A percentile compares a stretch with the other conserved stretches of the same genome.
phyloP scores from a whole-genome alignment of 495 filamentous ascomycete genomes.

The Aspergillus baeticus region DNA sequence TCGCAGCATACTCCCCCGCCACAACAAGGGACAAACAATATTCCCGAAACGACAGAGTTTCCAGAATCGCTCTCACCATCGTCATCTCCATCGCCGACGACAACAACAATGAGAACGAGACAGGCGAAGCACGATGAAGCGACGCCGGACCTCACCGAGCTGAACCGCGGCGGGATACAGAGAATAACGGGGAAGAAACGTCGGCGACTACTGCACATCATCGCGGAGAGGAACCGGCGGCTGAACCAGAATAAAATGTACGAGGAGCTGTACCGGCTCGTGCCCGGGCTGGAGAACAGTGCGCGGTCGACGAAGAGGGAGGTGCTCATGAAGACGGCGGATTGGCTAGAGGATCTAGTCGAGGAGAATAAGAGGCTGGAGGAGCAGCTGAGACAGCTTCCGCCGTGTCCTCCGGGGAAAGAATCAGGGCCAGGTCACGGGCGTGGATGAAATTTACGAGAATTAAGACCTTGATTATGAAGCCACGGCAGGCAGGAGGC shows the following conservation, averaged over 20 bases:
- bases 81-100: no score
- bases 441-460: neutral
- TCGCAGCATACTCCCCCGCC: neutral
- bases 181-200: conserved; percentile 10
- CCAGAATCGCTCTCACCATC: no score
- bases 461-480: neutral
- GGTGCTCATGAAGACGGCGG: conserved; percentile 1
- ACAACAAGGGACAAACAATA: neutral
- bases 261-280: conserved; percentile 11
- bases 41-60: neutral
- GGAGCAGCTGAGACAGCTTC: neutral
- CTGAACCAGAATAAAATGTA: conserved; percentile 13
- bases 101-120: no score
- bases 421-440: neutral
- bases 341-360: conserved; percentile 2
- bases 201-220: conserved; percentile 10
- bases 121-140: neutral
- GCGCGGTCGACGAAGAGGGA: conserved; percentile 11
- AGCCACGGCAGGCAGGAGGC: neutral
- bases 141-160: neutral
- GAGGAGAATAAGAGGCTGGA: neutral
- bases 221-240: conserved; percentile 12
- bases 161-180: neutral
- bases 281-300: conserved; percentile 7
- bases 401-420: neutral